phyloP scores from a whole-genome alignment of 148 eudicot genomes.

The Fagopyrum homotropicum region DNA sequence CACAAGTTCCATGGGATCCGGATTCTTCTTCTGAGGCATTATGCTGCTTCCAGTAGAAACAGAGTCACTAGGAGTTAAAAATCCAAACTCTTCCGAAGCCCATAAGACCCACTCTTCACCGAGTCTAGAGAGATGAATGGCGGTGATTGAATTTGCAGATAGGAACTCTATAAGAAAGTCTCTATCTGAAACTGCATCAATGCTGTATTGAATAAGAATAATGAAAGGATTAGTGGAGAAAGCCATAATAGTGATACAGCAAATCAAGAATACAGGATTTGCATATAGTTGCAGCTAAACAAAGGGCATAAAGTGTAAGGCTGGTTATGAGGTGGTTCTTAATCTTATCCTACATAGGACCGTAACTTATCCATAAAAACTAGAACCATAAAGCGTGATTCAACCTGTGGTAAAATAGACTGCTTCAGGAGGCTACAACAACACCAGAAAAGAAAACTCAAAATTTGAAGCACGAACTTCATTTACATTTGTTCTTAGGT shows the following conservation, averaged over 20 bases:
- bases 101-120: conserved; percentile 99
- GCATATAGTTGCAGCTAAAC: neutral
- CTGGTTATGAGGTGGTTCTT: neutral
- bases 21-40: conserved; percentile 99
- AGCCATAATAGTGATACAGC: neutral
- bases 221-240: conserved; percentile 15
- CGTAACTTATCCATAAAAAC: neutral
- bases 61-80: conserved; percentile 78
- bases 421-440: neutral
- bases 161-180: conserved; percentile 96
- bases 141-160: conserved; percentile 85
- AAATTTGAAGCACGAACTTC: neutral
- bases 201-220: conserved; percentile 47
- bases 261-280: neutral
- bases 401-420: neutral
- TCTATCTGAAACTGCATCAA: conserved; percentile 97
- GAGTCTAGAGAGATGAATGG: conserved; percentile 90
- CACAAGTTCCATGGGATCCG: conserved; percentile 99
- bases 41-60: conserved; percentile 99
- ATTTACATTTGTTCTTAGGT: neutral
- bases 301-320: neutral
- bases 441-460: neutral
- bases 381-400: neutral
- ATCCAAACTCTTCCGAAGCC: conserved; percentile 98
- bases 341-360: neutral